phyloP scores from a whole-genome alignment of 257 asterid genomes.

The Gentiana straminea region DNA sequence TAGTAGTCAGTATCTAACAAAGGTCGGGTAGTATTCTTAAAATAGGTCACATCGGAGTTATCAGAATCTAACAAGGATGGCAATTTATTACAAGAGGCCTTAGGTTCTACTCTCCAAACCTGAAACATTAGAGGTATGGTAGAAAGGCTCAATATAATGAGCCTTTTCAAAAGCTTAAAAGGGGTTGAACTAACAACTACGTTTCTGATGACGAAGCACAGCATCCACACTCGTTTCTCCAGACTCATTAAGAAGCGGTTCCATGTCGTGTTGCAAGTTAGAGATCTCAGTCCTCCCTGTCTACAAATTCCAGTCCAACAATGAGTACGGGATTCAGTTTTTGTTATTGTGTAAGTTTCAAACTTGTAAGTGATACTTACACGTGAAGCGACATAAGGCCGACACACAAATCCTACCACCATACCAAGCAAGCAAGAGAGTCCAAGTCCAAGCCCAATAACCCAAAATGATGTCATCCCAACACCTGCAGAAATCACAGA shows the following conservation, averaged over 20 bases:
- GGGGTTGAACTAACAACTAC: conserved; percentile 54
- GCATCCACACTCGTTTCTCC: conserved; percentile 61
- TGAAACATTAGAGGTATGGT: conserved; percentile 44
- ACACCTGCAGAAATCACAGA: conserved; percentile 31
- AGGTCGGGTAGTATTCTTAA: conserved; percentile 17
- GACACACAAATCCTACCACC: conserved; percentile 51
- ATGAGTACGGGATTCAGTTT: conserved; percentile 8
- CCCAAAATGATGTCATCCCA: conserved; percentile 44
- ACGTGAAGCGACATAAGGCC: conserved; percentile 47
- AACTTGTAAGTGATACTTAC: conserved; percentile 35
- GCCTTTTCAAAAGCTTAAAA: conserved; percentile 18
- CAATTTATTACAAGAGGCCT: conserved; percentile 12
- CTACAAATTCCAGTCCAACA: conserved; percentile 48
- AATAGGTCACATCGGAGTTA: conserved; percentile 6
- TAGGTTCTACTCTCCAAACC: conserved; percentile 24
- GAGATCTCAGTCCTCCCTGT: conserved; percentile 58
- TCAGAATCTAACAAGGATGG: conserved; percentile 36
- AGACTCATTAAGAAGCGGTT: conserved; percentile 63
- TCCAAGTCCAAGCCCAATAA: conserved; percentile 41
- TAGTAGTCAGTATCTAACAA: conserved; percentile 31
- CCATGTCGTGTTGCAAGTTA: conserved; percentile 55
- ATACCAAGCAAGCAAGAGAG: conserved; percentile 56
- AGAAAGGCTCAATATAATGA: conserved; percentile 32
- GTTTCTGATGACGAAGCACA: conserved; percentile 74
- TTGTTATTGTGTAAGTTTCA: neutral